Evolutionary conservation across 2,329 filamentous ascomycete species (phyloP).

Genomic region (Aspergillus sp.): DNA sequence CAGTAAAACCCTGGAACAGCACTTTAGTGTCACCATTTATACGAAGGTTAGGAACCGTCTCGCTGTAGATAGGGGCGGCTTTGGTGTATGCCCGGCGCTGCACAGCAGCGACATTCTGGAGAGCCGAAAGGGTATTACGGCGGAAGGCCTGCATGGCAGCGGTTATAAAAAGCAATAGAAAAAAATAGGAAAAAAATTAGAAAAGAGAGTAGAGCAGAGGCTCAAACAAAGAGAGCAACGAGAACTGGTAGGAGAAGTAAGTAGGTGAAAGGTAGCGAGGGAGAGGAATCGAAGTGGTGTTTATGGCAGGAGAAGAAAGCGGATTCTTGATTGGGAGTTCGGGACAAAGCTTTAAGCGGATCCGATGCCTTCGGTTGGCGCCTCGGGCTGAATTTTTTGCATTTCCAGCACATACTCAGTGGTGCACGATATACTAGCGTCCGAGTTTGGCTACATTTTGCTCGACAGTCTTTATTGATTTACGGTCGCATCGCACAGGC

Average conservation of each 20-base stretch:
- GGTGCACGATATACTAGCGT: too few relatives aligned
- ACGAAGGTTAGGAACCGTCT: conserved; percentile 76
- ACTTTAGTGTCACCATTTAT: conserved; percentile 92
- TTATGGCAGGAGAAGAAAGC: conserved; percentile 9
- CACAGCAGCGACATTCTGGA: conserved; percentile 52
- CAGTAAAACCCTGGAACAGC: conserved; percentile 94
- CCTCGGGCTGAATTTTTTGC: conserved; percentile 13
- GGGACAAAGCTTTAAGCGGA: conserved; percentile 33
- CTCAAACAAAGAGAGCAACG: conserved; percentile 6
- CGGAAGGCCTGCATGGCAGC: conserved; percentile 74
- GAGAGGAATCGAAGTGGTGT: conserved; percentile 4
- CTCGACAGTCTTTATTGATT: not conserved
- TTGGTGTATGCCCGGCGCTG: conserved; percentile 70
- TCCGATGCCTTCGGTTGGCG: conserved; percentile 21
- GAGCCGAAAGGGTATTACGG: conserved; percentile 61
- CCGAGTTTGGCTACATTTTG: too few relatives aligned
- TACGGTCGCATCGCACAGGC: not conserved
- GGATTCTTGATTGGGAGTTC: conserved; percentile 24
- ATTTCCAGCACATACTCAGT: not conserved
- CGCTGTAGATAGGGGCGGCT: conserved; percentile 58
- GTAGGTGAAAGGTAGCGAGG: conserved; percentile 6
- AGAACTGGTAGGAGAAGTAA: not conserved
- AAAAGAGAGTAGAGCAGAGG: conserved; percentile 5
- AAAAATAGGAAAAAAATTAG: conserved; percentile 11
- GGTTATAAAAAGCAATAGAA: conserved; percentile 10